Evolutionary conservation across 2,329 filamentous ascomycete species (phyloP).

Genomic region (Metarhizium guizhouense): DNA sequence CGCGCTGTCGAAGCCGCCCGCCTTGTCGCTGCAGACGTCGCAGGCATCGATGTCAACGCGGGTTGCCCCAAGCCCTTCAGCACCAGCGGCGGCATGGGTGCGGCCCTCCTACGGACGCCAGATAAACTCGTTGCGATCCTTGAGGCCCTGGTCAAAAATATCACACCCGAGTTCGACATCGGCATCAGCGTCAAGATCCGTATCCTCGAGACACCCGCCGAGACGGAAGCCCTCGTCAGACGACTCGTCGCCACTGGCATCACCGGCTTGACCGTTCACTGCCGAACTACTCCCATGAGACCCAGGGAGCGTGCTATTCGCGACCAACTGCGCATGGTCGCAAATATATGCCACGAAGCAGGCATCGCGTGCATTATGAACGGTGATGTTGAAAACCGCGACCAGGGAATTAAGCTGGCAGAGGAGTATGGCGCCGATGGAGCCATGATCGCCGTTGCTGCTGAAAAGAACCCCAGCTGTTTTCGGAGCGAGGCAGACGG

Average conservation of each 20-base stretch:
- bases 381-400: slow-evolving; percentile 73
- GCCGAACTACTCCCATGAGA: slow-evolving; percentile 91
- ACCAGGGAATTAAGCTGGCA: slow-evolving; percentile 63
- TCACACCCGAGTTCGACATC: slow-evolving; percentile 70
- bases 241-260: slow-evolving; percentile 81
- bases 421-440: slow-evolving; percentile 79
- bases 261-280: slow-evolving; percentile 86
- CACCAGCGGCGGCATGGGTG: slow-evolving; percentile 90
- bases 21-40: slow-evolving; percentile 77
- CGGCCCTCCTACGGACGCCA: slow-evolving; percentile 76
- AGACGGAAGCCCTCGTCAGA: slow-evolving; percentile 70
- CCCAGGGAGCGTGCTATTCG: slow-evolving; percentile 82
- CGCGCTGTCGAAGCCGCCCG: slow-evolving; percentile 77
- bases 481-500: slow-evolving; percentile 65
- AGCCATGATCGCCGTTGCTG: slow-evolving; percentile 92
- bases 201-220: slow-evolving; percentile 65
- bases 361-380: slow-evolving; percentile 95
- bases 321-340: slow-evolving; percentile 77
- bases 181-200: slow-evolving; percentile 97
- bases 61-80: slow-evolving; percentile 98
- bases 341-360: slow-evolving; percentile 66
- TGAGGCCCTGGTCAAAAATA: slow-evolving; percentile 68
- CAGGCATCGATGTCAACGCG: slow-evolving; percentile 92
- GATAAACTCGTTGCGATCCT: slow-evolving; percentile 79
- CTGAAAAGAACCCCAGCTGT: slow-evolving; percentile 84